A percentile compares a stretch with the other conserved stretches of the same genome.
phyloP scores from a whole-genome alignment of 2,329 filamentous ascomycete species.

The Botryotinia narcissicola region DNA sequence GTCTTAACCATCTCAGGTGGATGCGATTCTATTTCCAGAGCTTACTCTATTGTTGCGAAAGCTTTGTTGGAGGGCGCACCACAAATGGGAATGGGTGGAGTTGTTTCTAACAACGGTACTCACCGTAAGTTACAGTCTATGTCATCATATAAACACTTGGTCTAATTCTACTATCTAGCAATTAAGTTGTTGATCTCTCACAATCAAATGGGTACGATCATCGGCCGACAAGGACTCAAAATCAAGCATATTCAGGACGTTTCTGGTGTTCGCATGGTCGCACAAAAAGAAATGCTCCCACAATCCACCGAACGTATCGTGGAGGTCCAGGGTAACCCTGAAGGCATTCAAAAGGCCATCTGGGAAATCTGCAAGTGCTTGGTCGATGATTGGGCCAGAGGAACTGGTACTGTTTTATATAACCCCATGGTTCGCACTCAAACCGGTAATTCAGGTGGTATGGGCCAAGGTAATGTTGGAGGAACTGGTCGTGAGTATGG shows the following conservation, averaged over 20 bases:
- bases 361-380: slow-evolving; percentile 99
- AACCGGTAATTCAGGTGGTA: slow-evolving; percentile 45
- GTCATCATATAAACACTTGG: neutral
- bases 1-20: slow-evolving; percentile 93
- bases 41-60: slow-evolving; percentile 90
- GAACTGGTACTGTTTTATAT: slow-evolving; percentile 95
- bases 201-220: slow-evolving; percentile 99
- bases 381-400: slow-evolving; percentile 95
- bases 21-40: slow-evolving; percentile 83
- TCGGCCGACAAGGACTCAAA: slow-evolving; percentile 92
- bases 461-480: slow-evolving; percentile 48
- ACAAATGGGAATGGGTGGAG: slow-evolving; percentile 91
- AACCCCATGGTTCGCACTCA: slow-evolving; percentile 92
- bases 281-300: slow-evolving; percentile 98
- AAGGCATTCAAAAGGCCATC: slow-evolving; percentile 90
- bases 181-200: slow-evolving; percentile 98
- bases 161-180: slow-evolving; percentile 51
- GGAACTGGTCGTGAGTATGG: slow-evolving; percentile 53
- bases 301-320: slow-evolving; percentile 98
- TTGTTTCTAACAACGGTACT: slow-evolving; percentile 82
- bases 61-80: slow-evolving; percentile 90
- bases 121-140: slow-evolving; percentile 68
- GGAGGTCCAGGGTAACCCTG: slow-evolving; percentile 90
- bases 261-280: slow-evolving; percentile 97
- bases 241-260: slow-evolving; percentile 99